Base-by-base conservation (phyloP, 163 green algal genomes). In the Scenedesmus sp. region DNA sequence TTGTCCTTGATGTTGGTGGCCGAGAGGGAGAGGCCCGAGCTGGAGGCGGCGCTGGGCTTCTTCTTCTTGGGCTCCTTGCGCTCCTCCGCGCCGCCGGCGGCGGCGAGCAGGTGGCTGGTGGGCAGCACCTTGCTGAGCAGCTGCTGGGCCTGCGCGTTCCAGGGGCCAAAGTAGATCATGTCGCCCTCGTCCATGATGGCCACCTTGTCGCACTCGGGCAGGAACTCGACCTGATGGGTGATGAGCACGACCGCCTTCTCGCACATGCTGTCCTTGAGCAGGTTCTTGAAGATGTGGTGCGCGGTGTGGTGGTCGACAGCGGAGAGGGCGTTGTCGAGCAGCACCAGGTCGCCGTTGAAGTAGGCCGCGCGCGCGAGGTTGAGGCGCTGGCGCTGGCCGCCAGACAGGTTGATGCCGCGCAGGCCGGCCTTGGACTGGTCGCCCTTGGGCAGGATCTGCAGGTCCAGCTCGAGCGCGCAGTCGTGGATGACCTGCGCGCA, bases 361-460 rank as follows among this genome's bases (percentile, higher is more conserved):
- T 91, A 93, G 18, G 86, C 70, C 24, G 88, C 86, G n/a, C 88
- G 74, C 0, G 88, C 88, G 48, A 91, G 73, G 56, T 86, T 84
- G n/a, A 93, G 83, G 63, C 89, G 84, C 83, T 90, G 85, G 47
- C 89, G 85, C 81, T 93, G 89, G 3, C 89, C 87, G 36, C 89
- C 89, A 18, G 82, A 90, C 58, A 94, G 84, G 83, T 91, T 93
- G 82, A 94, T 88, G 63, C 89, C 89, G 31, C 84, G 78, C 86
- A 92, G 85, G 34, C 89, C 89, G 11, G 90, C 91, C 83, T 88
- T 86, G 73, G 77, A 87, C 72, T 85, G 54, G 76, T 92, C 88
- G 47, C 88, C 88, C 71, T 87, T 80, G 56, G 82, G 82, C 64
- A 89, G 85, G 70, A 89, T 87, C 70, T 86, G 75, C 31, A 89